Conservation (phyloP, 1,139 yeast species). For the Suhomyces guaymorum region DNA sequence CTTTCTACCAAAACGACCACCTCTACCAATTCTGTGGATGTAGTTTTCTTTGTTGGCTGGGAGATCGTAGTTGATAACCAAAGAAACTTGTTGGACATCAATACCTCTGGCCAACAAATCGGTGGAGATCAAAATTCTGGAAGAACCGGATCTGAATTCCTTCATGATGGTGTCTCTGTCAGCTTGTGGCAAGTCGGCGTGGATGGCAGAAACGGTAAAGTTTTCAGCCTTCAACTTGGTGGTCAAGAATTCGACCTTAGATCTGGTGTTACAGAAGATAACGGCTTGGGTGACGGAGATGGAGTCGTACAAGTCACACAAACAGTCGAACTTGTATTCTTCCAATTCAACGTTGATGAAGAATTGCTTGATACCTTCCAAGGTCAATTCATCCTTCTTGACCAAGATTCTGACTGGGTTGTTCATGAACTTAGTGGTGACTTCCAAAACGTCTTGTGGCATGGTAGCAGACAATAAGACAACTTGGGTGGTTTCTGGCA, state of each 20-base stretch:
- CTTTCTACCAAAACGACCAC: conserved; percentile 99
- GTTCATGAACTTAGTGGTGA: conserved; percentile 95
- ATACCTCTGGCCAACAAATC: conserved; percentile 99
- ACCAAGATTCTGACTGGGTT: conserved; percentile 96
- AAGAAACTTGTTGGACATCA: conserved; percentile 98
- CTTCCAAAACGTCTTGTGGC: conserved; percentile 97
- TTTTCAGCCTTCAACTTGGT: conserved; percentile 81
- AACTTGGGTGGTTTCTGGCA: conserved; percentile 95
- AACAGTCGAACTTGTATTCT: conserved; percentile 90
- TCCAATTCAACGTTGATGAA: conserved; percentile 93
- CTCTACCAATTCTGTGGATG: conserved; percentile 99
- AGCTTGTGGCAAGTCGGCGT: conserved; percentile 94
- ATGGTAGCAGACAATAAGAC: conserved; percentile 96
- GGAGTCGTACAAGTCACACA: conserved; percentile 95
- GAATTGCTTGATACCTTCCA: conserved; percentile 98
- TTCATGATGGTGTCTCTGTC: conserved; percentile 98
- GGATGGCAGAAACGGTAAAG: conserved; percentile 96
- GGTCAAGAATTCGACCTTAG: conserved; percentile 94
- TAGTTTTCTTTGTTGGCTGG: conserved; percentile 98
- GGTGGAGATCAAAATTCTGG: conserved; percentile 94
- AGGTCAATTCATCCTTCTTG: conserved; percentile 96
- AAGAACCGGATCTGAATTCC: conserved; percentile 98
- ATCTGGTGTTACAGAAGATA: conserved; percentile 98
- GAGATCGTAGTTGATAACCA: conserved; percentile 96
- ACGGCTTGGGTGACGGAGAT: conserved; percentile 98